Base-by-base conservation (phyloP, 2,329 filamentous ascomycete species). In the Metarhizium rileyi region DNA sequence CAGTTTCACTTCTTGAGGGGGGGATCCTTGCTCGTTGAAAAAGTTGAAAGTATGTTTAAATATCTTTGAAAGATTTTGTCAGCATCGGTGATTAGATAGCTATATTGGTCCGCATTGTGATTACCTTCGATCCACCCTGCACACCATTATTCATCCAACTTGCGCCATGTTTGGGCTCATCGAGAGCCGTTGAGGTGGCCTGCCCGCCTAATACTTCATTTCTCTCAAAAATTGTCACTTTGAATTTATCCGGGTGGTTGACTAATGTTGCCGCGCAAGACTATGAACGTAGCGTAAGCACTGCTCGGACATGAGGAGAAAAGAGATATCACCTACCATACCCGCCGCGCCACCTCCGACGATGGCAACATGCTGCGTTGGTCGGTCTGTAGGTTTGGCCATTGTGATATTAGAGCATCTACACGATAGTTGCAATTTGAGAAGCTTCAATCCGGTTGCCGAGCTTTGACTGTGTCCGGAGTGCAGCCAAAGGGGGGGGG, bases 11-110 rank as follows among this genome's bases (percentile, higher is more conserved):
- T 78, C 75, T 55, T 80, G 71, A 3, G 80, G 71, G 47, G 75
- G 70, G 56, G 76, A 72, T 12, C 74, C 75, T 54, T 82, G 75
- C 46, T 74, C 69, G 5, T 72, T 68, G 57, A 84, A 84, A 72
- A 82, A 82, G 47, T 77, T 78, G 70, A 83, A 77, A 0, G 80
- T 84, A 58, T 84, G 81, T 59, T 83, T 79, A 65, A 84, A 84
- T 55, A 83, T 83, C 66, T 81, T 38, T 67, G 12, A 14, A 14
- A 16, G 22, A 51, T 33, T 23, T 14, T 42, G 22, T 42, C 38
- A 42, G 18, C 38, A 12, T 5, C 10, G 22, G 4, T 12, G 25
- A 23, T 10, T 23, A 7, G 1, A 25, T 5, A 4, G 16, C 2
- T 25, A 14, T 5, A 23, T 20, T 6, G 10, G 12, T 25, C 20